Percentiles rank a stretch among this genome's conserved stretches.
Evolutionary conservation across 2,329 filamentous ascomycete genomes (phyloP).

Genomic region (Diaporthe citriasiana): DNA sequence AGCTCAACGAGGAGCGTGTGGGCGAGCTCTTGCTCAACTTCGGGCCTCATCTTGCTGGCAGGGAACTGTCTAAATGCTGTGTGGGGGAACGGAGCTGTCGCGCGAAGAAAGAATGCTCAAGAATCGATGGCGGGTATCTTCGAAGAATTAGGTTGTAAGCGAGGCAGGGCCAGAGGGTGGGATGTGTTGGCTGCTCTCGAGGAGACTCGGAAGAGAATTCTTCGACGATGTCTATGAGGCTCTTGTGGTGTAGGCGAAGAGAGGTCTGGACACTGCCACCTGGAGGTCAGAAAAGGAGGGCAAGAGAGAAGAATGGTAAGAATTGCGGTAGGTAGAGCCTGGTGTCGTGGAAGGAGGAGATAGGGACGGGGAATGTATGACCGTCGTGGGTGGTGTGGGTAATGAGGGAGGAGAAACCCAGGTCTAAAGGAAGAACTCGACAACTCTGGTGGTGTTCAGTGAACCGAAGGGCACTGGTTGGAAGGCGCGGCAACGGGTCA

Average conservation of each 20-base stretch:
- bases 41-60: constrained; percentile 84
- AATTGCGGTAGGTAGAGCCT: not conserved
- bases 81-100: constrained; percentile 30
- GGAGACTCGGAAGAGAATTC: constrained; percentile 22
- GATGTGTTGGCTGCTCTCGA: constrained; percentile 27
- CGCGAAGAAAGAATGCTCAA: constrained; percentile 36
- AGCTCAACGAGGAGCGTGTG: constrained; percentile 99
- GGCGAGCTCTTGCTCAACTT: constrained; percentile 99
- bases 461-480: not conserved
- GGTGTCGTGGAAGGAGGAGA: constrained; percentile 1
- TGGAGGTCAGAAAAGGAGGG: constrained; percentile 35
- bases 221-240: constrained; percentile 4
- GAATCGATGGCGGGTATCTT: constrained; percentile 42
- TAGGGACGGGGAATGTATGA: constrained; percentile 23
- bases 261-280: constrained; percentile 26
- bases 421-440: constrained; percentile 19
- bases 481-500: constrained; percentile 16
- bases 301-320: not conserved
- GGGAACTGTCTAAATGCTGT: constrained; percentile 42
- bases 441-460: constrained; percentile 17
- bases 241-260: constrained; percentile 11
- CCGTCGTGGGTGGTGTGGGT: constrained; percentile 24
- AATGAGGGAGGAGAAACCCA: constrained; percentile 25
- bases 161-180: not conserved
- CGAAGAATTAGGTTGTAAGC: constrained; percentile 18